These are phyloP conservation scores for Eucommia ulmoides DNA, from an alignment of 257 asterid species.

Conservation along the genomic window DNA sequence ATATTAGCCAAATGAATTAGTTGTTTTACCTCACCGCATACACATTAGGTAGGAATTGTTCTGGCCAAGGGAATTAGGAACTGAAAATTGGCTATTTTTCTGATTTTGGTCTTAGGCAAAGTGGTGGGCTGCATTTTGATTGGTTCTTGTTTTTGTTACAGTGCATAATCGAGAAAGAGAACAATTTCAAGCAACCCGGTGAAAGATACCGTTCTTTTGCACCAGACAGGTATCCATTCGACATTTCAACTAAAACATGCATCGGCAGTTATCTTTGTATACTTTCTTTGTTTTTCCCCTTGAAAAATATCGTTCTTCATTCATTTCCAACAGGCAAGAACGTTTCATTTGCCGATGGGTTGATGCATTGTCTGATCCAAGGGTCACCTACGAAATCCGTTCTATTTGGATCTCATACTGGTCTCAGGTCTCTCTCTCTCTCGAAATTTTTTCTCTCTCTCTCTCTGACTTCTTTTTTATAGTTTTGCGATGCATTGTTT, in stretches of 20 bases:
- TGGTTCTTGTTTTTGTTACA: slow-evolving; percentile 13
- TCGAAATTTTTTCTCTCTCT: no score
- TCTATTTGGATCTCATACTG: slow-evolving; percentile 57
- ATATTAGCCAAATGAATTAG: no score
- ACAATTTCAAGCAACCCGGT: slow-evolving; percentile 64
- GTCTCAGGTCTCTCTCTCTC: slow-evolving; percentile 34
- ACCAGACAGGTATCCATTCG: slow-evolving; percentile 33
- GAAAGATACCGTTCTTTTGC: slow-evolving; percentile 52
- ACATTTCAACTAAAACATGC: neutral
- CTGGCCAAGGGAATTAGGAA: no score
- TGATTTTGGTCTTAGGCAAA: neutral
- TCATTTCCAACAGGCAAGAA: no score
- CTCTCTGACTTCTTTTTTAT: no score
- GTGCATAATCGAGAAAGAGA: slow-evolving; percentile 47
- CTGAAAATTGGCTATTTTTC: neutral
- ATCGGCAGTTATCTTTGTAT: neutral
- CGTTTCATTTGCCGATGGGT: slow-evolving; percentile 41
- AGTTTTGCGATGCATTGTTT: neutral
- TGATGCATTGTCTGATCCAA: slow-evolving; percentile 43
- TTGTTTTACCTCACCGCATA: no score
- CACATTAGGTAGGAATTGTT: no score
- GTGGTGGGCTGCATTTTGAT: neutral
- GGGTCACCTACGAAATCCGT: slow-evolving; percentile 61
- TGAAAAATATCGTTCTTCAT: no score
- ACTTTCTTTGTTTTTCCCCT: slow-evolving; percentile 8